Evolutionary conservation across 2,329 filamentous ascomycete species (phyloP).

Genomic region (Didymella arachidicola): DNA sequence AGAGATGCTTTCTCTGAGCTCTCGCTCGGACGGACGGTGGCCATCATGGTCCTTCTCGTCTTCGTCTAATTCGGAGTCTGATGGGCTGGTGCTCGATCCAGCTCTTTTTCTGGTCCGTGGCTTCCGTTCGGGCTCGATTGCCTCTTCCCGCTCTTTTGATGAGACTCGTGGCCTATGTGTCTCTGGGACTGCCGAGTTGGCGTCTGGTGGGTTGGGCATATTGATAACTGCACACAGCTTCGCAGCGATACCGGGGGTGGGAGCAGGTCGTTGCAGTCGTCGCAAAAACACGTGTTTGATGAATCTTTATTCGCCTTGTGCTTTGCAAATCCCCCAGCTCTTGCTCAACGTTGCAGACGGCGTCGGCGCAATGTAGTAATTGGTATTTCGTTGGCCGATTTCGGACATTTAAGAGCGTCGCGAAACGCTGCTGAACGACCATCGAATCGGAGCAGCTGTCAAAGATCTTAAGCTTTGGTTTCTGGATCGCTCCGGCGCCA

Average conservation of each 20-base stretch:
- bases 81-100: slow-evolving; percentile 19
- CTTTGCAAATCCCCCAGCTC: background rate
- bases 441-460: slow-evolving; percentile 6
- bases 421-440: background rate
- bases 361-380: background rate
- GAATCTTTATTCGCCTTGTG: background rate
- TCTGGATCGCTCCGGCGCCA: slow-evolving; percentile 4
- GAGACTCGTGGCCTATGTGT: background rate
- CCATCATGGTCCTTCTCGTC: slow-evolving; percentile 33
- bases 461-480: slow-evolving; percentile 7
- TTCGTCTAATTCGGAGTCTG: slow-evolving; percentile 21
- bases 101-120: slow-evolving; percentile 20
- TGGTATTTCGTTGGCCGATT: background rate
- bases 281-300: background rate
- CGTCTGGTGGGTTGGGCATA: background rate
- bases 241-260: background rate
- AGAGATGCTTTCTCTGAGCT: slow-evolving; percentile 33
- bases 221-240: background rate
- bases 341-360: background rate
- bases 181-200: background rate
- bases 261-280: background rate
- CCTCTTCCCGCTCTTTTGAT: slow-evolving; percentile 1
- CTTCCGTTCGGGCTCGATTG: slow-evolving; percentile 23
- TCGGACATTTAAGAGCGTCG: background rate
- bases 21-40: slow-evolving; percentile 33